Base-by-base conservation (phyloP, 2,329 filamentous ascomycete species). In the Ophiognomonia clavigignenti-juglandacearum region DNA sequence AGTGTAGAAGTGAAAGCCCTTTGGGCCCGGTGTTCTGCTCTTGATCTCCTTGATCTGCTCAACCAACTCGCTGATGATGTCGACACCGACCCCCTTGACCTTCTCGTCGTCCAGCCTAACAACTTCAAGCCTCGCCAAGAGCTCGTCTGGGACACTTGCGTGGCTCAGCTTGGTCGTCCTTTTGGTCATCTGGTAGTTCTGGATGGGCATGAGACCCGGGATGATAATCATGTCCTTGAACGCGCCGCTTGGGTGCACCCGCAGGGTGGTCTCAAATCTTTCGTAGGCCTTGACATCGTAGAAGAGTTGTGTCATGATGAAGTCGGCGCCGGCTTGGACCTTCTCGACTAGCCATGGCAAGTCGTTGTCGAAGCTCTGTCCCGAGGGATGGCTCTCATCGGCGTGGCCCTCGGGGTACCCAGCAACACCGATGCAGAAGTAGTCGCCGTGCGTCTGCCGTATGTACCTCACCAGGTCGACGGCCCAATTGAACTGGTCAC, bases 1-100 rank as follows among this genome's bases (percentile, higher is more conserved):
- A 0, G 93, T 97, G 67, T 96, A 98, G 68, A 98, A 97, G 63
- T 98, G 93, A 66, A 96, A n/a, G n/a, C n/a, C n/a, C n/a, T n/a
- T n/a, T 18, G 82, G 85, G 4, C 78, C 77, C 10, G 73, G n/a
- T n/a, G n/a, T n/a, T n/a, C n/a, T n/a, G n/a, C n/a, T n/a, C n/a
- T n/a, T 81, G 54, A 84, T 72, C 47, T 75, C 57, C 55, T 85
- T 87, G 61, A 97, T 80, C 58, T 83, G 80, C 54, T 88, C 82
- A 14, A 97, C 80, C 39, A 97, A 81, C 60, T 96, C 90, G 59
- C 82, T 83, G 50, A 98, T 63, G 45, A 97, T 86, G 61, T 91
- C 83, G 14, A 93, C 85, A 37, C 88, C 88, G 1, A 88, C 80
- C 54, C 74, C 75, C 73, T 93, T 93, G 44, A 93, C 86, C 57